Conservation (phyloP, 208 protist species). For the Trypanosoma mega region DNA sequence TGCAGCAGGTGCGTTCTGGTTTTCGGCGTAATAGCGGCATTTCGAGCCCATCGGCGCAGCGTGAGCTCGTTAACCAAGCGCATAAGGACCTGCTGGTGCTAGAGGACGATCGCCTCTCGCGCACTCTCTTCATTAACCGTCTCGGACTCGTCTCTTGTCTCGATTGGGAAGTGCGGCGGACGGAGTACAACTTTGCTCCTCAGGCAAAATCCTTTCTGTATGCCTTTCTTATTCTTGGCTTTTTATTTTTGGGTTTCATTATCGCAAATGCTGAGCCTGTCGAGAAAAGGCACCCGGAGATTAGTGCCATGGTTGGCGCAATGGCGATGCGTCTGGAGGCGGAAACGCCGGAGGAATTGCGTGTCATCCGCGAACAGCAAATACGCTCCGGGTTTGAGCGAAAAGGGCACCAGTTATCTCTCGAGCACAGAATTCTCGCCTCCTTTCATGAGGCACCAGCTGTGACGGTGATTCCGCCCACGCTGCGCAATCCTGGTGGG, state of each 20-base stretch:
- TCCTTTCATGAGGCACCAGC: conserved; percentile 79
- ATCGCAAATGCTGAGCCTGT: conserved; percentile 44
- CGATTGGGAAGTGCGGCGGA: conserved; percentile 88
- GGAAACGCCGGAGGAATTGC: conserved; percentile 62
- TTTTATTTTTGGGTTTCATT: conserved; percentile 35
- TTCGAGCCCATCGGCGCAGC: conserved; percentile 69
- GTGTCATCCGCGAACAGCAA: conserved; percentile 54
- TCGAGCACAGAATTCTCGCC: conserved; percentile 75
- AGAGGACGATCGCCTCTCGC: conserved; percentile 82
- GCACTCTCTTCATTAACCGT: conserved; percentile 88
- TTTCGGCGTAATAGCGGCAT: conserved; percentile 74
- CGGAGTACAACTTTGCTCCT: conserved; percentile 83
- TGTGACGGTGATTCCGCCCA: conserved; percentile 35
- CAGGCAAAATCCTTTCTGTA: conserved; percentile 54
- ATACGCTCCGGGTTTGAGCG: conserved; percentile 54
- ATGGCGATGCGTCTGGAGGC: conserved; percentile 87
- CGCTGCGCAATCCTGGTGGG: conserved; percentile 47
- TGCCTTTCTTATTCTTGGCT: conserved; percentile 41
- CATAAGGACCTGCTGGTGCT: conserved; percentile 82
- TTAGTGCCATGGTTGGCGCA: conserved; percentile 74
- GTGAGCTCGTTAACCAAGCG: conserved; percentile 79
- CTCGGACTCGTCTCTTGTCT: conserved; percentile 85
- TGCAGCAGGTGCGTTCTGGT: conserved; percentile 78
- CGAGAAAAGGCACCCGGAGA: conserved; percentile 61
- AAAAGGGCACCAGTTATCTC: conserved; percentile 39